Base-by-base conservation (phyloP, 768 basidiomycete species). In the Termitomyces sp. region DNA sequence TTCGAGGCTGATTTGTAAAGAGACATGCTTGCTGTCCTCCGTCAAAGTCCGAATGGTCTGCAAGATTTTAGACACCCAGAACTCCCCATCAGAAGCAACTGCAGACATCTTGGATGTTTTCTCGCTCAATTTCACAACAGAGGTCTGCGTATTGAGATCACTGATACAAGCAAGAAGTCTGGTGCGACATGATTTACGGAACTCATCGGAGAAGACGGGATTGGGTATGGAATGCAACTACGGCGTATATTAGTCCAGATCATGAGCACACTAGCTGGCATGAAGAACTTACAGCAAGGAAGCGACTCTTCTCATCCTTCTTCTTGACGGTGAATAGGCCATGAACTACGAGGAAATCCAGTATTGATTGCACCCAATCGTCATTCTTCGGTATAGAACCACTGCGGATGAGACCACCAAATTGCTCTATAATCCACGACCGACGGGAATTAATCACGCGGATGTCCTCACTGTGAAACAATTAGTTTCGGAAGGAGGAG, bases 391-490 rank as follows among this genome's bases (percentile, higher is more conserved):
- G 91, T 49, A 95, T 81, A 1, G 84, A 80, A 13, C 85, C 84
- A 67, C 93, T 95, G 44, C 87, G 87, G 62, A 95, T 76, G 33
- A 97, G 82, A 4, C 83, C 80, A 15, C 82, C 77, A 20, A 97
- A 76, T 72, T 98, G 96, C 49, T 97, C 94, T 51, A 91, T 80
- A 34, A 92, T 84, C 96, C 96, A 99, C 30, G 72, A 70, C 57
- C 94, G 76, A 57, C 86, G 80, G 3, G 81, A 75, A 59, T 85
- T 83, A 27, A 83, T 73, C 12, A 72, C 72, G 53, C 77, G 73
- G 39, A 76, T 64, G 59, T 83, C 78, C 44, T 73, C 66, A 57
- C 85, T 85, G 59, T 52, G 46, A 20, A 63, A 20, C 45, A 41
- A 54, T 64, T n/a, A 68, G 57, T 16, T 20, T 36, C 30, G 49